These are phyloP conservation scores for Scheffersomyces quercinus DNA, from an alignment of 1,139 yeast species.

Conservation along the genomic window DNA sequence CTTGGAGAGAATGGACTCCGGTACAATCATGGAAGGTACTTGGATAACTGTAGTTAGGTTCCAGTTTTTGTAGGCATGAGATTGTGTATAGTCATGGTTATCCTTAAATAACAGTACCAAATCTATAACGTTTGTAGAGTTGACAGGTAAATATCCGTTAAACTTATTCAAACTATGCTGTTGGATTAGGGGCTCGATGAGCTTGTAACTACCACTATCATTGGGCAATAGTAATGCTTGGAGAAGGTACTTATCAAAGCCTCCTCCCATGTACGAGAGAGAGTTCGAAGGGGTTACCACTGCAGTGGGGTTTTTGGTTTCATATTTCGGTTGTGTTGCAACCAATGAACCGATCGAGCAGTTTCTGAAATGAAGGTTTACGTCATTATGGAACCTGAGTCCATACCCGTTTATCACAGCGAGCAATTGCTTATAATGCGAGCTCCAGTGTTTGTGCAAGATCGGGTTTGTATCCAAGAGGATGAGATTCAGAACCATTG, in stretches of 20 bases:
- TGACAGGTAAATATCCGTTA: constrained; percentile 22
- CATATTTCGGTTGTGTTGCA: not conserved
- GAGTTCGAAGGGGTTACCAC: constrained; percentile 25
- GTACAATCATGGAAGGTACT: constrained; percentile 17
- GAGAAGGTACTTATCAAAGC: constrained; percentile 25
- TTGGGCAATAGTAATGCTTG: constrained; percentile 12
- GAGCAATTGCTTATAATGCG: not conserved
- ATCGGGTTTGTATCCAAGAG: not conserved
- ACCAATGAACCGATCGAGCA: constrained; percentile 1
- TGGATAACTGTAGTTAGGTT: constrained; percentile 2
- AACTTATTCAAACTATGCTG: constrained; percentile 10
- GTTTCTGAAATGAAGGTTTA: not conserved
- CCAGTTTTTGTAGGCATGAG: constrained; percentile 5
- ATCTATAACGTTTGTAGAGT: constrained; percentile 14
- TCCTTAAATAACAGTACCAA: constrained; percentile 10
- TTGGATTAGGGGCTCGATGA: constrained; percentile 17
- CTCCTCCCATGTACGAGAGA: constrained; percentile 28
- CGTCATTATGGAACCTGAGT: not conserved
- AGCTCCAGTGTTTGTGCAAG: not conserved
- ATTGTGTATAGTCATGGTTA: constrained; percentile 7
- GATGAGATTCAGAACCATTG: not conserved
- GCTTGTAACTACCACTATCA: constrained; percentile 7
- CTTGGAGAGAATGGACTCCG: constrained; percentile 7
- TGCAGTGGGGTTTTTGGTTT: constrained; percentile 1
- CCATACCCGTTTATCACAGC: not conserved